Percentiles rank a stretch among this genome's conserved stretches.
Conservation (phyloP, 75 land plant genomes). For the Cunninghamia lanceolata region DNA sequence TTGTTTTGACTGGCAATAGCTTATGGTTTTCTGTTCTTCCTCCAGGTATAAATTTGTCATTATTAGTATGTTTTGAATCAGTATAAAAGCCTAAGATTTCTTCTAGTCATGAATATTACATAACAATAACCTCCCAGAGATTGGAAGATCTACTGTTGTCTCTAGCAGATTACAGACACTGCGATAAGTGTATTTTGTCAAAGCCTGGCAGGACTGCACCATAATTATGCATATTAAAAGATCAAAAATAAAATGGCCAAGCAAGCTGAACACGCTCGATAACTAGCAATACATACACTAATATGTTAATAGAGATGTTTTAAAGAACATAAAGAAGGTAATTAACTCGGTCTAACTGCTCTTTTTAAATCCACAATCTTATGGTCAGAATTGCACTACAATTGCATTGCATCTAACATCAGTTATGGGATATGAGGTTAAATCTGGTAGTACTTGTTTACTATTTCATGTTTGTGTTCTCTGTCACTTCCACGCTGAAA, state of each 20-base stretch:
- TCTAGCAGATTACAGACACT: not conserved
- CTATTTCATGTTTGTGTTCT: not conserved
- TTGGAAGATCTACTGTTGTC: not conserved
- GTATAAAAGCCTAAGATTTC: not conserved
- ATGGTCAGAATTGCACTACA: not conserved
- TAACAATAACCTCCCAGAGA: not conserved
- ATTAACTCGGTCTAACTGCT: not conserved
- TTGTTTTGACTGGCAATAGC: not conserved
- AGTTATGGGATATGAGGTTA: not conserved
- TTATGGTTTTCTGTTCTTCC: not conserved
- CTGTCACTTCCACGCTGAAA: not conserved
- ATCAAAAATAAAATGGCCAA: not conserved
- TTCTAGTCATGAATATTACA: not conserved
- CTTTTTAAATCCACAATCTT: not conserved
- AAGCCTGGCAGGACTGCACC: not conserved
- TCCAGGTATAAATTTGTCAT: not conserved
- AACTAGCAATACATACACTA: not conserved
- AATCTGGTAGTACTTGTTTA: not conserved
- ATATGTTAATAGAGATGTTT: not conserved
- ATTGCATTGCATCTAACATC: not conserved
- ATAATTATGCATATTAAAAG: too few relatives aligned
- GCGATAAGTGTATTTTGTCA: not conserved
- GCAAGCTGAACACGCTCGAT: not conserved
- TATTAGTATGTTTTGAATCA: not conserved
- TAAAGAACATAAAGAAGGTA: not conserved